Conservation (phyloP, 2,329 filamentous ascomycete species). For the Paraconiothyrium sp. region DNA sequence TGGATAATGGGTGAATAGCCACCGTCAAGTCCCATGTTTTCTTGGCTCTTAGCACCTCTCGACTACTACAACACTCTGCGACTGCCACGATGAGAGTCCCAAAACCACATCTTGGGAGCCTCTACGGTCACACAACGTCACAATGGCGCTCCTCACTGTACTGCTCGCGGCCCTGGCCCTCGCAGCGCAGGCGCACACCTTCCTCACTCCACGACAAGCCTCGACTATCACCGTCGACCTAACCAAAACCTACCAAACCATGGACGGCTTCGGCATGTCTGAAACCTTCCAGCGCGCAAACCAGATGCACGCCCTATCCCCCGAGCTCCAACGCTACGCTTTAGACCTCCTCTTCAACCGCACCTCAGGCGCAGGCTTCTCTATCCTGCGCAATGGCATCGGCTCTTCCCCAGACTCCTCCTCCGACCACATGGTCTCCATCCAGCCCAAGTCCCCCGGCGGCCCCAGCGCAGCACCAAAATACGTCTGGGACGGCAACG, state of each 20-base stretch:
- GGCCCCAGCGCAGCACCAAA: slow-evolving; percentile 34
- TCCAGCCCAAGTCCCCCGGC: slow-evolving; percentile 38
- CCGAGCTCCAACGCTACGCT: slow-evolving; percentile 50
- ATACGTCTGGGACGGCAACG: slow-evolving; percentile 43
- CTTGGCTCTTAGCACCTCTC: slow-evolving; percentile 16
- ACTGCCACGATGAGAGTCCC: not conserved
- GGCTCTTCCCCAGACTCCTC: slow-evolving; percentile 56
- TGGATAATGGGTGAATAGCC: slow-evolving; percentile 20
- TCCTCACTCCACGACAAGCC: slow-evolving; percentile 27
- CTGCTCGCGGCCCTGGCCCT: slow-evolving; percentile 21
- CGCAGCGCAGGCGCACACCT: slow-evolving; percentile 12
- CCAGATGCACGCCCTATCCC: slow-evolving; percentile 53
- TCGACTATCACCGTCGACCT: slow-evolving; percentile 54
- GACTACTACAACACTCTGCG: not conserved
- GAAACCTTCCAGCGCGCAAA: slow-evolving; percentile 59
- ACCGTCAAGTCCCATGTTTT: not conserved
- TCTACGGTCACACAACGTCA: not conserved
- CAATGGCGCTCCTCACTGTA: slow-evolving; percentile 19
- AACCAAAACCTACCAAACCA: slow-evolving; percentile 56
- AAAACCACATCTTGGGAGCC: too few species aligned
- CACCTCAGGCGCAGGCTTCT: slow-evolving; percentile 56
- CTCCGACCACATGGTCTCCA: slow-evolving; percentile 50
- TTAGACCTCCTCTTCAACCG: slow-evolving; percentile 59
- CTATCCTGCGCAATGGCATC: slow-evolving; percentile 58
- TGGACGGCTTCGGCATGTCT: slow-evolving; percentile 59